Conservation (phyloP, 352 stramenopile species). For the Phytopythium aichiense region DNA sequence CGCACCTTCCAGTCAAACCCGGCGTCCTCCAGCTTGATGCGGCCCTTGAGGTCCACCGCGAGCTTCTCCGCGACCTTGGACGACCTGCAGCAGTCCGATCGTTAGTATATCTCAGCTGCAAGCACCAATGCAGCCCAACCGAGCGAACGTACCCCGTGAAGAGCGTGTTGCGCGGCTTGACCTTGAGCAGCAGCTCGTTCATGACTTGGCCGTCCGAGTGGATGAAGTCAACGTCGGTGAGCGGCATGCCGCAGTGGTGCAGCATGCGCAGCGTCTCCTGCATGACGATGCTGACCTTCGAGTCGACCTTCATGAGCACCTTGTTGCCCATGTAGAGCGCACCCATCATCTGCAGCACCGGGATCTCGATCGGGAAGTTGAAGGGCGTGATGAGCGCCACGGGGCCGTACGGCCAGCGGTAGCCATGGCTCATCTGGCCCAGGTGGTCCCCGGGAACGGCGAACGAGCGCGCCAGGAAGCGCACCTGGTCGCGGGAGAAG, state of each 20-base stretch:
- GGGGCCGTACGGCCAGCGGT: slow-evolving; percentile 96
- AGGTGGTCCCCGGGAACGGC: slow-evolving; percentile 95
- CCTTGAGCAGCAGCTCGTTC: slow-evolving; percentile 92
- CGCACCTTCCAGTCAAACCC: slow-evolving; percentile 98
- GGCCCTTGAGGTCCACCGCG: slow-evolving; percentile 85
- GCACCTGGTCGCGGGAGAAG: slow-evolving; percentile 96
- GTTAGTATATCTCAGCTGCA: neutral
- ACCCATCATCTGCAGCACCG: slow-evolving; percentile 98
- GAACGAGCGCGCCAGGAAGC: slow-evolving; percentile 95
- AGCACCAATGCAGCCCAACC: neutral
- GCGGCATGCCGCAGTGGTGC: slow-evolving; percentile 94
- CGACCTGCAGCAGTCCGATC: slow-evolving; percentile 37
- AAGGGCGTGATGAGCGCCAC: slow-evolving; percentile 97
- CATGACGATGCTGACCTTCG: slow-evolving; percentile 97
- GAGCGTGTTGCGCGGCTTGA: slow-evolving; percentile 94
- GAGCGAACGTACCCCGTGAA: slow-evolving; percentile 89
- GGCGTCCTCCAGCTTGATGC: slow-evolving; percentile 96
- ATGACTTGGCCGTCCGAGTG: slow-evolving; percentile 94
- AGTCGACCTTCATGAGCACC: slow-evolving; percentile 93
- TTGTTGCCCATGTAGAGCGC: slow-evolving; percentile 99
- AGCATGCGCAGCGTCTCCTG: slow-evolving; percentile 96
- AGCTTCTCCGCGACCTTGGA: slow-evolving; percentile 93
- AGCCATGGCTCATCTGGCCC: slow-evolving; percentile 92
- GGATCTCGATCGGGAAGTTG: slow-evolving; percentile 99
- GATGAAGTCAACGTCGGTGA: slow-evolving; percentile 95